A percentile compares a stretch with the other conserved stretches of the same genome.
phyloP scores from a whole-genome alignment of 768 basidiomycete species.

The Mycena vitilis region DNA sequence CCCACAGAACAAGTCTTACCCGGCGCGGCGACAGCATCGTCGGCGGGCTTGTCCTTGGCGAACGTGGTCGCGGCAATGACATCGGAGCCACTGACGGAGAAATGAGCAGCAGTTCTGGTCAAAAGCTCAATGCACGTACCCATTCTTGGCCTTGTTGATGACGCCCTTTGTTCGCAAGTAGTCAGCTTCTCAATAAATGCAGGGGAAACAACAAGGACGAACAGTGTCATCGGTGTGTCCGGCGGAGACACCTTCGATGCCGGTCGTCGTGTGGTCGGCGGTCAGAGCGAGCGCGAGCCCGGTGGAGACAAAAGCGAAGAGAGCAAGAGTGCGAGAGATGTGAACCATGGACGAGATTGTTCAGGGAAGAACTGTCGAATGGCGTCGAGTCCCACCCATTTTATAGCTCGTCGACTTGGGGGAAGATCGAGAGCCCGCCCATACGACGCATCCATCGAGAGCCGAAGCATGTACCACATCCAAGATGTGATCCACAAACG shows the following conservation, averaged over 20 bases:
- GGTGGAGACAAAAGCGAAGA: not conserved
- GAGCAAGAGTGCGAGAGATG: not conserved
- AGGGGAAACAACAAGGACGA: too few relatives aligned
- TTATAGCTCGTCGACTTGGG: not conserved
- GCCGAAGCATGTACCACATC: not conserved
- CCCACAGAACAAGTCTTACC: constrained; percentile 1
- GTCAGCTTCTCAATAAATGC: too few relatives aligned
- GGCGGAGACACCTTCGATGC: not conserved
- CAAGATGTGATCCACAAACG: not conserved
- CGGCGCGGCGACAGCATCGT: not conserved
- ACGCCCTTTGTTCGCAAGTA: not conserved
- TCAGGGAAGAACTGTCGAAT: constrained; percentile 8
- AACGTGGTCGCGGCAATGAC: constrained; percentile 1
- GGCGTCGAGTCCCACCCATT: not conserved
- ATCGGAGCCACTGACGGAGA: constrained; percentile 6
- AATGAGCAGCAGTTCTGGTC: not conserved
- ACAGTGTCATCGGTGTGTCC: too few relatives aligned
- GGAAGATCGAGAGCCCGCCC: not conserved
- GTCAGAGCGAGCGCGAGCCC: not conserved
- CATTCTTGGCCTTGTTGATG: not conserved
- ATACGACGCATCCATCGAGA: not conserved
- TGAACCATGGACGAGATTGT: constrained; percentile 2
- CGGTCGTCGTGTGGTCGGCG: not conserved
- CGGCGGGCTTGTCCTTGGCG: not conserved
- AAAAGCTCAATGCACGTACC: not conserved